These are phyloP conservation scores for Monilinia vaccinii-corymbosi DNA, from an alignment of 2,329 filamentous ascomycete species.

Conservation along the genomic window DNA sequence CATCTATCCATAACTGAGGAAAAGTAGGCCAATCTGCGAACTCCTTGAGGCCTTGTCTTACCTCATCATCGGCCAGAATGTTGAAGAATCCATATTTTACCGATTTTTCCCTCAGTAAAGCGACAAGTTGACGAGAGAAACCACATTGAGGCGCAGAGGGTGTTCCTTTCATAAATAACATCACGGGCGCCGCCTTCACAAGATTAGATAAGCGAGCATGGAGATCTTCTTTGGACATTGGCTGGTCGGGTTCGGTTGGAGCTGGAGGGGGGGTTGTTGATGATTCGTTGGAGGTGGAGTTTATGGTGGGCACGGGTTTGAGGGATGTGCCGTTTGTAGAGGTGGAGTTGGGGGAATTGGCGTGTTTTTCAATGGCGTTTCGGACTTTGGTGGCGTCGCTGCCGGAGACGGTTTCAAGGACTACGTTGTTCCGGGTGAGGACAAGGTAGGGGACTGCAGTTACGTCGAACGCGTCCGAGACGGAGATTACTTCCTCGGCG, in stretches of 20 bases:
- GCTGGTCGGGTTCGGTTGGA: conserved; percentile 33
- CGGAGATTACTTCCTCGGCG: conserved; percentile 86
- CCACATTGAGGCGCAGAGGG: conserved; percentile 81
- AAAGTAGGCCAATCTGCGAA: conserved; percentile 99
- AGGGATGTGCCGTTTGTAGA: neutral
- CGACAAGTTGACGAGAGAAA: conserved; percentile 84
- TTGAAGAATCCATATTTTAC: conserved; percentile 99
- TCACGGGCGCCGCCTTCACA: conserved; percentile 91
- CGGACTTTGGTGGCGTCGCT: conserved; percentile 83
- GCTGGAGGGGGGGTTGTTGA: conserved; percentile 19
- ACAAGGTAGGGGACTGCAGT: conserved; percentile 90
- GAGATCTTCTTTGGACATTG: conserved; percentile 70
- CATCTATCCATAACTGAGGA: conserved; percentile 86
- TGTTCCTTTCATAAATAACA: conserved; percentile 99
- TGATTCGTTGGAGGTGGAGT: conserved; percentile 25
- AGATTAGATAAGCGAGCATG: conserved; percentile 72
- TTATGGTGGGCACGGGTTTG: conserved; percentile 24
- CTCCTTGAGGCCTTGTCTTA: conserved; percentile 91
- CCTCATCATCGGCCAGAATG: conserved; percentile 94
- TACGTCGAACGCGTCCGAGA: conserved; percentile 88
- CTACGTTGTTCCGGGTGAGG: conserved; percentile 63
- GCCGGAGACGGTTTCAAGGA: conserved; percentile 79
- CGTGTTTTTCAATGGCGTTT: conserved; percentile 71
- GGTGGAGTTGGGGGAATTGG: conserved; percentile 5
- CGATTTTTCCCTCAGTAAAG: conserved; percentile 74